Percentiles rank a stretch among this genome's conserved stretches.
phyloP scores from a whole-genome alignment of 1,284 basidiomycete species.

The Ganoderma multipileum region DNA sequence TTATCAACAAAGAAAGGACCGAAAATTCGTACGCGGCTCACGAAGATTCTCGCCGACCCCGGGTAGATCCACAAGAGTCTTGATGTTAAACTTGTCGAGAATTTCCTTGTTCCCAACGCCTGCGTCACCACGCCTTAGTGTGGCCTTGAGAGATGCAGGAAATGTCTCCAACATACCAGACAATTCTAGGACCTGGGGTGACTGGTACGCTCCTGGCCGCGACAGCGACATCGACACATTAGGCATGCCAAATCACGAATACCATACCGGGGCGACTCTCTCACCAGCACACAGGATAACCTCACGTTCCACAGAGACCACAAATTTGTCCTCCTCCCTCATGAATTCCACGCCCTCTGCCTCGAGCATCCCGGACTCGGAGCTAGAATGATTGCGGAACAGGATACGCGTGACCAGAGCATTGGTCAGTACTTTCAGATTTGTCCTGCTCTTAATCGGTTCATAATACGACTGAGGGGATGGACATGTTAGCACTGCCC shows the following conservation, averaged over 20 bases:
- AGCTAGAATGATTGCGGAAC: neutral
- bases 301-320: slow-evolving; percentile 33
- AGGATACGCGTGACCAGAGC: slow-evolving; percentile 24
- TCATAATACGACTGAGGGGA: slow-evolving; percentile 17
- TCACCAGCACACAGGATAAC: slow-evolving; percentile 36
- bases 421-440: slow-evolving; percentile 27
- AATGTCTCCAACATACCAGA: slow-evolving; percentile 40
- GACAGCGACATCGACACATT: no score
- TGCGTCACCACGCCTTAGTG: neutral
- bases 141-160: neutral
- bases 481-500: neutral
- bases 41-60: slow-evolving; percentile 65
- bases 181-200: slow-evolving; percentile 48
- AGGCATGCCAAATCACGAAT: neutral
- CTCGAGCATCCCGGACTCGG: neutral
- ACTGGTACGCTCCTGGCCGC: slow-evolving; percentile 32
- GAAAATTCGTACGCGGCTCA: slow-evolving; percentile 40
- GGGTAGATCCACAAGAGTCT: slow-evolving; percentile 53
- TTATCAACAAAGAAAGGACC: neutral
- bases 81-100: slow-evolving; percentile 48
- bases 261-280: slow-evolving; percentile 1
- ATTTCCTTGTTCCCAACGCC: slow-evolving; percentile 41
- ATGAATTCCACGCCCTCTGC: slow-evolving; percentile 61
- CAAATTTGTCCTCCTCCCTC: slow-evolving; percentile 25
- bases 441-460: slow-evolving; percentile 14